Percentiles rank a stretch among this genome's conserved stretches.
Evolutionary conservation across 208 protist species (phyloP).

Genomic region (Crithidia acanthocephali): DNA sequence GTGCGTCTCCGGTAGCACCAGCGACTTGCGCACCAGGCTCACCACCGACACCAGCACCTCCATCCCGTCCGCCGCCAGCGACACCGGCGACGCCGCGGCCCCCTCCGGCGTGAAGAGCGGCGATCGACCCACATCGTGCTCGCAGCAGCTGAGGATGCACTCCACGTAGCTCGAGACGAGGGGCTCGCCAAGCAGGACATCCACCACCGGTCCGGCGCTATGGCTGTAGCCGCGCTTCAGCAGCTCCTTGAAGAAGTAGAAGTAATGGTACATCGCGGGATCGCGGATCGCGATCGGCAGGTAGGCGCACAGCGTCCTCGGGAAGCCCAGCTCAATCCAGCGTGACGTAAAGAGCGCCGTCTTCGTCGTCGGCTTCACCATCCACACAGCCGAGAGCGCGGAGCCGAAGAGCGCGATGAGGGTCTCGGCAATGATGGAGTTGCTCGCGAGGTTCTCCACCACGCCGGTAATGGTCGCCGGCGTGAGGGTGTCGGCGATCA

Average conservation of each 20-base stretch:
- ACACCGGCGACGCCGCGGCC: conserved; percentile 23
- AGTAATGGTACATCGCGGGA: conserved; percentile 57
- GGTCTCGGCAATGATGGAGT: conserved; percentile 62
- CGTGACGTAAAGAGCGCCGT: conserved; percentile 53
- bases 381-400: conserved; percentile 38
- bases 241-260: conserved; percentile 71
- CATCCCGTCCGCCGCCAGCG: conserved; percentile 54
- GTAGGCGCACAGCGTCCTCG: conserved; percentile 36
- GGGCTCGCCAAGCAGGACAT: conserved; percentile 58
- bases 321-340: conserved; percentile 55
- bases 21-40: conserved; percentile 55
- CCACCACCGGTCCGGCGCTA: conserved; percentile 68
- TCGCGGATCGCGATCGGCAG: conserved; percentile 39
- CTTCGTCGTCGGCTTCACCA: conserved; percentile 48
- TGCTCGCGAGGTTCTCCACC: conserved; percentile 50
- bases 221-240: conserved; percentile 75
- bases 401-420: conserved; percentile 72
- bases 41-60: conserved; percentile 48
- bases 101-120: conserved; percentile 24
- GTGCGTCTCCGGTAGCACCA: conserved; percentile 50
- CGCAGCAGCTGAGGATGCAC: conserved; percentile 34
- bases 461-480: conserved; percentile 34
- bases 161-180: conserved; percentile 40
- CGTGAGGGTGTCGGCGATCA: conserved; percentile 45
- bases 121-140: conserved; percentile 28